Evolutionary conservation across 768 basidiomycete species (phyloP), one percentile per base, ranked within the genome.

Genomic region (Rhodotorula taiwanensis): DNA sequence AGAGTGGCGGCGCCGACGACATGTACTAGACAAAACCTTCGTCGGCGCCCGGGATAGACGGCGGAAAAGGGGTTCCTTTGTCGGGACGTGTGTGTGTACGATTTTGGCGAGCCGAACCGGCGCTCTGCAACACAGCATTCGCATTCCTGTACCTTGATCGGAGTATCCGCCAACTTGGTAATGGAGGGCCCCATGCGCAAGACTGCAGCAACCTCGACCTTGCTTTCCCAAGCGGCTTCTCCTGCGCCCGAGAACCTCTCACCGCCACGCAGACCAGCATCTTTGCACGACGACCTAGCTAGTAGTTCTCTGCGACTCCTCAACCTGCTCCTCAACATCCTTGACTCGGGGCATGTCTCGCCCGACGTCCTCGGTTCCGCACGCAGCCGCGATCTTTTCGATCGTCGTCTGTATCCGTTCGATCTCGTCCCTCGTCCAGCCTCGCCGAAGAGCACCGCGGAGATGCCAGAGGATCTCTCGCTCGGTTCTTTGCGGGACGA

Each of bases 391-490:
- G 54, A 14, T 66, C 65, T 5, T 33, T 42, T 65, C 66, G 3
- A 69, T 25, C 27, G 54, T 62, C 2, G 20, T 2, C 39, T 71
- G 67, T 18, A 71, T 33, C 34, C 41, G 41, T 52, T 69, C 67
- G 31, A 71, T 67, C 36, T 71, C 67, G 8, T 58, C 64, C 23
- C 54, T 20, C 18, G 33, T 55, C 64, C 68, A 69, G 4, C 70
- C 70, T 16, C 41, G 44, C 31, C 70, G 51, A 14, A 69, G 27
- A 0, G 67, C 67, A 13, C 70, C 70, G 14, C 70, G 53, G 6
- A 71, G 55, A 42, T 71, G 70, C 70, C 70, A 71, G 20, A 58
- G 33, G 49, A 69, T 60, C 52, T 71, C 70, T 33, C 70, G 60
- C 14, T 23, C 34, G 1, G 66, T 63, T 5, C 51, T 33, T 33